These are phyloP conservation scores for Hippophae gyantsensis DNA, from an alignment of 306 rosid genomes.

Conservation along the genomic window DNA sequence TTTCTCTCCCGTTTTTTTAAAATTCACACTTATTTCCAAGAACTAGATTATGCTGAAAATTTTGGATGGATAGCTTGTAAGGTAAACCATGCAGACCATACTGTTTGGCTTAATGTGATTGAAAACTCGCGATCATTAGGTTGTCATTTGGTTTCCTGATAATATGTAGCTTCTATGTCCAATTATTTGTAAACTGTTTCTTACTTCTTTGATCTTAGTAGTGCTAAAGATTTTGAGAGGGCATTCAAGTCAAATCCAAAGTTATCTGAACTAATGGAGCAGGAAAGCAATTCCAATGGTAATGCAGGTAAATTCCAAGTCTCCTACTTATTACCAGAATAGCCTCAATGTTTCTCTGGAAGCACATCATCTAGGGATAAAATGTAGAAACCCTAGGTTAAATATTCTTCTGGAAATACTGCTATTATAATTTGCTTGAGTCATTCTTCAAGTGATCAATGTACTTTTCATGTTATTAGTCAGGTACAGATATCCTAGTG, in stretches of 20 bases:
- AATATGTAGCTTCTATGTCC: too few species aligned
- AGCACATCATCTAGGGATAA: constrained; percentile 37
- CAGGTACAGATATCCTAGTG: constrained; percentile 13
- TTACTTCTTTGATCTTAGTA: constrained; percentile 31
- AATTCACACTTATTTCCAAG: too few species aligned
- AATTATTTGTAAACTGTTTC: too few species aligned
- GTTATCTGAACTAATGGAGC: constrained; percentile 35
- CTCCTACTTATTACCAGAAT: constrained; percentile 20
- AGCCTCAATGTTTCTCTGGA: constrained; percentile 31
- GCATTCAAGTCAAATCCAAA: constrained; percentile 43
- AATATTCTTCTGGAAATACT: constrained; percentile 11
- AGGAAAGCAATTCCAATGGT: constrained; percentile 34
- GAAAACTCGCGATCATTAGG: too few species aligned
- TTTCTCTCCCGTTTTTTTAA: too few species aligned
- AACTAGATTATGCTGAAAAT: too few species aligned
- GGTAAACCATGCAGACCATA: too few species aligned
- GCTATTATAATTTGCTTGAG: neutral
- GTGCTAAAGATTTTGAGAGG: constrained; percentile 54
- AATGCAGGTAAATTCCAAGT: constrained; percentile 30
- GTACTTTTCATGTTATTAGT: constrained; percentile 8
- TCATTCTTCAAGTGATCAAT: constrained; percentile 7
- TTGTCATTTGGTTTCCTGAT: too few species aligned
- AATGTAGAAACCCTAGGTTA: constrained; percentile 24
- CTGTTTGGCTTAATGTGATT: too few species aligned
- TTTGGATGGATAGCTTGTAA: too few species aligned